Evolutionary conservation across 2,329 filamentous ascomycete genomes (phyloP).

Genomic region (Trichophyton simii): DNA sequence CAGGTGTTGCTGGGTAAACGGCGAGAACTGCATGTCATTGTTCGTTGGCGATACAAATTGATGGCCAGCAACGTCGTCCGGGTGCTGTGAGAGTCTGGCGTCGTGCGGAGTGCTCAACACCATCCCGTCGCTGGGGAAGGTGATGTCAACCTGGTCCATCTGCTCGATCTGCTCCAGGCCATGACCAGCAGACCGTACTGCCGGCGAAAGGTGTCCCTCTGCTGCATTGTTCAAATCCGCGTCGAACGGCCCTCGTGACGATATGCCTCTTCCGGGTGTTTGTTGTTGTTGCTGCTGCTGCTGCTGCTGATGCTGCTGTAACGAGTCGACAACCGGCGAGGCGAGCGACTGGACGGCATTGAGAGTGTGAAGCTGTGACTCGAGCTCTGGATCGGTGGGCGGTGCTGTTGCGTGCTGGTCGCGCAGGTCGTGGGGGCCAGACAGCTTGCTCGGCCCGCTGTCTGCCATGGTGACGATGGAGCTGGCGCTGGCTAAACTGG

Average conservation of each 20-base stretch:
- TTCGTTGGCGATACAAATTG: background rate
- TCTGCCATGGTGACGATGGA: background rate
- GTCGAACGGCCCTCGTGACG: background rate
- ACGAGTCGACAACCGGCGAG: background rate
- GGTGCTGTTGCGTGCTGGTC: background rate
- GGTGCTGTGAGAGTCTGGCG: background rate
- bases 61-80: background rate
- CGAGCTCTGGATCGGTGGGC: slow-evolving; percentile 3
- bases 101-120: background rate
- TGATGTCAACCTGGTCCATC: background rate
- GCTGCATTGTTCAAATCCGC: background rate
- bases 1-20: background rate
- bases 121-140: background rate
- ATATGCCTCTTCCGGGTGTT: background rate
- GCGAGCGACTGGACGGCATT: background rate
- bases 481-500: background rate
- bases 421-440: background rate
- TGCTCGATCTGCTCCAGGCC: background rate
- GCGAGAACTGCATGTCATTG: background rate
- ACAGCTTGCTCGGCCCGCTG: background rate
- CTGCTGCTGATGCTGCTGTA: background rate
- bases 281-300: background rate
- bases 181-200: background rate
- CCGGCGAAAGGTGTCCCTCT: background rate
- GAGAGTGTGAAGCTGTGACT: slow-evolving; percentile 2